phyloP scores from a whole-genome alignment of 306 rosid species.

The Cucurbita argyrosperma region DNA sequence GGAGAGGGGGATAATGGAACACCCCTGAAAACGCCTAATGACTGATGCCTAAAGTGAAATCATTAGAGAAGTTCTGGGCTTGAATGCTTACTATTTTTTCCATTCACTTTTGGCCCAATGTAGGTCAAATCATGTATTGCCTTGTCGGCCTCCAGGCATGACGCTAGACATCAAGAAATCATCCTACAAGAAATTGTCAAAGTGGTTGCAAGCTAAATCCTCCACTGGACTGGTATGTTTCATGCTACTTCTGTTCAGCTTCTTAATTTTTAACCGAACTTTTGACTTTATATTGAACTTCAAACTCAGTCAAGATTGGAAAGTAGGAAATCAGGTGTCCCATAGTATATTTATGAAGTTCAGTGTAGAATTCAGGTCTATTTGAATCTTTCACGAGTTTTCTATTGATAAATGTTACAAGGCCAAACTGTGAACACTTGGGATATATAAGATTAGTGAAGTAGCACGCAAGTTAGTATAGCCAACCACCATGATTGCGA shows the following conservation, averaged over 20 bases:
- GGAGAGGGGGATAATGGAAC: background rate
- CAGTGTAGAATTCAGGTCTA: background rate
- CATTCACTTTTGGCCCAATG: slow-evolving; percentile 3
- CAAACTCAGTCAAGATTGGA: background rate
- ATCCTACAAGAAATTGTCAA: slow-evolving; percentile 74
- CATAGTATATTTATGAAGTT: background rate
- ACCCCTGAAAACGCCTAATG: background rate
- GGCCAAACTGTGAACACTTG: too few relatives aligned
- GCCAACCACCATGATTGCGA: background rate
- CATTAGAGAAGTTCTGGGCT: background rate
- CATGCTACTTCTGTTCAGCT: slow-evolving; percentile 1
- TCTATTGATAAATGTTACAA: background rate
- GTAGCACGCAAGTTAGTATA: background rate
- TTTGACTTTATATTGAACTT: background rate
- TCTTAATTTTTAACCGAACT: background rate
- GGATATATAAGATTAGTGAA: background rate
- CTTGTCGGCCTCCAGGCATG: slow-evolving; percentile 72
- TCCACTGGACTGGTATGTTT: slow-evolving; percentile 62
- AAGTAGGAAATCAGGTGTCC: too few relatives aligned
- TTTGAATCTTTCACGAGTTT: background rate
- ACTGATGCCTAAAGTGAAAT: background rate
- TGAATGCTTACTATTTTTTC: background rate
- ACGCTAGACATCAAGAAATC: slow-evolving; percentile 86
- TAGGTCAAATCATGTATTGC: slow-evolving; percentile 83
- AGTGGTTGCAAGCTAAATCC: slow-evolving; percentile 80